These are phyloP conservation scores for Melastoma candidum DNA, from an alignment of 441 rosid species.

Conservation along the genomic window DNA sequence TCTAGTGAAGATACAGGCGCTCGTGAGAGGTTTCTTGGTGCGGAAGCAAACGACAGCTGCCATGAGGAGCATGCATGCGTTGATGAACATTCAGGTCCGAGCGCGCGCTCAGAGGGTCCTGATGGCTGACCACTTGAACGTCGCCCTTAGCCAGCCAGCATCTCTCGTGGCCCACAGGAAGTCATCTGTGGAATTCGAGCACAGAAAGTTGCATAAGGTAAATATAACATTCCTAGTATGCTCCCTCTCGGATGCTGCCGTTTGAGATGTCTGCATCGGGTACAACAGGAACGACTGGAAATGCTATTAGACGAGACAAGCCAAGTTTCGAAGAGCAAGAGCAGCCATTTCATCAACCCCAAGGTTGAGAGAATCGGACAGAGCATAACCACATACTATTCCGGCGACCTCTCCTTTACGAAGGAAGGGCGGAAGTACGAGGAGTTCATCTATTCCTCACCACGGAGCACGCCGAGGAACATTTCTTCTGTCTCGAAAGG, in stretches of 20 bases:
- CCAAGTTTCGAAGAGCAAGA: constrained; percentile 17
- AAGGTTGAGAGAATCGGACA: constrained; percentile 23
- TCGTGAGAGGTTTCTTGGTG: constrained; percentile 50
- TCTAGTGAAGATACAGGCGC: constrained; percentile 56
- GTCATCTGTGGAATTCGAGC: constrained; percentile 14
- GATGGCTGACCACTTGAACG: constrained; percentile 22
- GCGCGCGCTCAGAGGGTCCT: constrained; percentile 52
- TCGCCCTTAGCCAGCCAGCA: no score
- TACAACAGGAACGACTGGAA: constrained; percentile 20
- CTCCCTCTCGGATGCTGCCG: neutral
- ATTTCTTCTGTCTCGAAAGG: constrained; percentile 9
- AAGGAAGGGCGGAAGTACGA: constrained; percentile 18
- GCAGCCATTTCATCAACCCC: constrained; percentile 19
- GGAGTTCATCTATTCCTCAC: constrained; percentile 25
- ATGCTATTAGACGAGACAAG: constrained; percentile 15
- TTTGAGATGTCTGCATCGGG: neutral
- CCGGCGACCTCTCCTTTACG: constrained; percentile 24
- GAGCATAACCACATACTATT: constrained; percentile 18
- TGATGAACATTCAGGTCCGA: constrained; percentile 53
- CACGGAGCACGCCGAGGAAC: constrained; percentile 24
- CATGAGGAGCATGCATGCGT: constrained; percentile 42
- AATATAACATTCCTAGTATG: neutral
- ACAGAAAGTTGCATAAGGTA: constrained; percentile 19
- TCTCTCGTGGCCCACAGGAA: constrained; percentile 8
- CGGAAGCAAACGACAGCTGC: constrained; percentile 47